A percentile compares a stretch with the other conserved stretches of the same genome.
These are phyloP conservation scores for Botrytis byssoidea DNA, from an alignment of 2,329 filamentous ascomycete genomes.

Conservation along the genomic window DNA sequence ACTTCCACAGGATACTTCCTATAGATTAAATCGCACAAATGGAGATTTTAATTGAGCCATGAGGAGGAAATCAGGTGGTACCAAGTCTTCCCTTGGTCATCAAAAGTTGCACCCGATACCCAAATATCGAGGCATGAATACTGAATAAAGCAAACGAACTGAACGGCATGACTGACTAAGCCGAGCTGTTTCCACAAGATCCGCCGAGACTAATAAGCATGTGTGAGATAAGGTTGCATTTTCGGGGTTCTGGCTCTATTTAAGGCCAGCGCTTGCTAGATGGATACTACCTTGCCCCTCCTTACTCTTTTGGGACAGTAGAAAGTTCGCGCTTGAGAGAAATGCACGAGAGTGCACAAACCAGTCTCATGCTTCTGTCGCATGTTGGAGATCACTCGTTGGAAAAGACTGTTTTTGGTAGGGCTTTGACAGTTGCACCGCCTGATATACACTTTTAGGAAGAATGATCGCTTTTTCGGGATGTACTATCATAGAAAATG, in stretches of 20 bases:
- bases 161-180: background rate
- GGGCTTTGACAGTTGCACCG: conserved; percentile 2
- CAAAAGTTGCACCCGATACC: background rate
- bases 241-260: background rate
- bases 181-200: background rate
- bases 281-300: background rate
- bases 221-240: background rate
- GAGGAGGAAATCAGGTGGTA: background rate
- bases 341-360: background rate
- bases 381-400: background rate
- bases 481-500: background rate
- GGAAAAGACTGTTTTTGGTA: background rate
- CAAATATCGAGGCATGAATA: background rate
- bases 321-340: background rate
- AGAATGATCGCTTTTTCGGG: conserved; percentile 13
- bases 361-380: conserved; percentile 13
- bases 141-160: background rate
- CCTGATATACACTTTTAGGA: conserved; percentile 7
- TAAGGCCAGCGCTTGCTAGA: conserved; percentile 2
- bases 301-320: background rate
- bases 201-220: conserved; percentile 6
- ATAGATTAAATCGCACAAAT: background rate
- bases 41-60: background rate
- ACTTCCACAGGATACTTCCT: background rate
- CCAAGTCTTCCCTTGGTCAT: conserved; percentile 7